Evolutionary conservation across 768 basidiomycete genomes (phyloP).

Genomic region (Coprinellus micaceus): DNA sequence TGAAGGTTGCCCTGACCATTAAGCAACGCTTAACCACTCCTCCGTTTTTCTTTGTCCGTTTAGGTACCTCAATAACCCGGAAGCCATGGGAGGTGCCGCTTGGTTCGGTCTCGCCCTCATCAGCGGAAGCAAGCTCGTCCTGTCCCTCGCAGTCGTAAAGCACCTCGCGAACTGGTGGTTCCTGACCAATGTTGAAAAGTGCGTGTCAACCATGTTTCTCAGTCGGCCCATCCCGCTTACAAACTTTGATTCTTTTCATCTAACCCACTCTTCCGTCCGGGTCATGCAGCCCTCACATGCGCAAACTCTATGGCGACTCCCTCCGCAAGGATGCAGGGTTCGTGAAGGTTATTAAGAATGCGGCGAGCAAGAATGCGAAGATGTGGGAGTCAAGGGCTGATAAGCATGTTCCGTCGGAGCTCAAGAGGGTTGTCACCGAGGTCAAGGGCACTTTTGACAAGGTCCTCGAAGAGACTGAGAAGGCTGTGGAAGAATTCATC

Average conservation of each 20-base stretch:
- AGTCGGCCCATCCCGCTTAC: slow-evolving; percentile 4
- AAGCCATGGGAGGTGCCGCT: slow-evolving; percentile 91
- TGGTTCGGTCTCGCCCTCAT: slow-evolving; percentile 93
- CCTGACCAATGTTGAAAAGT: slow-evolving; percentile 89
- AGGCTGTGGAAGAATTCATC: slow-evolving; percentile 90
- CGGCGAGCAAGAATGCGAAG: slow-evolving; percentile 78
- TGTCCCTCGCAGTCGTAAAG: slow-evolving; percentile 76
- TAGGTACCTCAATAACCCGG: slow-evolving; percentile 89
- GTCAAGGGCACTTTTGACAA: slow-evolving; percentile 94
- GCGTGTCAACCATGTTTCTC: slow-evolving; percentile 24
- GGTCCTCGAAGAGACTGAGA: slow-evolving; percentile 91
- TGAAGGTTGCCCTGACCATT: neutral
- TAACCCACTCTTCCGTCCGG: neutral
- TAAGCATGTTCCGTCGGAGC: slow-evolving; percentile 71
- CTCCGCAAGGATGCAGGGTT: slow-evolving; percentile 95
- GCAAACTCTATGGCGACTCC: slow-evolving; percentile 88
- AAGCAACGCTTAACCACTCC: neutral
- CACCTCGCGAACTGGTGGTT: slow-evolving; percentile 97
- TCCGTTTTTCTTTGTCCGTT: neutral
- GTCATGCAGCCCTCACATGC: slow-evolving; percentile 88
- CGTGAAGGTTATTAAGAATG: slow-evolving; percentile 95
- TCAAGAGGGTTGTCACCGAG: slow-evolving; percentile 76
- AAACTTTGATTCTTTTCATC: neutral
- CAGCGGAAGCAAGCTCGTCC: slow-evolving; percentile 89
- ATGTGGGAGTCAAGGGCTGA: slow-evolving; percentile 73